Evolutionary conservation across 1,139 yeast genomes (phyloP), one percentile per base, ranked within the genome.

Genomic region (Zhuliangozyma parablackwelliae): DNA sequence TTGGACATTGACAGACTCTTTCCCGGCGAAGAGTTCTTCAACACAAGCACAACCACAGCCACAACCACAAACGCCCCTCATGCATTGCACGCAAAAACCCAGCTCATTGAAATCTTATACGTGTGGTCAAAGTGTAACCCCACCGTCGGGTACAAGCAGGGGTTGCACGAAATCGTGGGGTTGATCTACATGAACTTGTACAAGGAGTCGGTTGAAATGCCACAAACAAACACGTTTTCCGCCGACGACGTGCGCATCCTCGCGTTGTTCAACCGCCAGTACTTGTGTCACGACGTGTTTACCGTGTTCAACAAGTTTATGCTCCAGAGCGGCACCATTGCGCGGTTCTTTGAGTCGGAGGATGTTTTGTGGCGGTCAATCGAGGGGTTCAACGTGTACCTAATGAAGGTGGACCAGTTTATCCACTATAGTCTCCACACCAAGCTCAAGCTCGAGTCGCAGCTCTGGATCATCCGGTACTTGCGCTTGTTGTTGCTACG

Each of bases 401-500:
- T 73, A 44, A 68, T 72, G 61, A 75, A 71, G 50, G 65, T 69
- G 2, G 76, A 70, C 47, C 76, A 70, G 43, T 49, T 69, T 29
- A 64, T 70, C 32, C 72, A 69, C 43, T 69, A 69, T 45, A 68
- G 57, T 36, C 51, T 70, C 33, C 54, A 74, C 20, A 63, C 65
- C 26, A 79, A 72, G 46, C 62, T 79, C 39, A 68, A 65, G 38
- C 56, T 80, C 5, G 84, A 80, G 41, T 71, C 82, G 7, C 78
- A 80, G 40, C 63, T 82, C 26, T 82, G 89, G 89, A 62, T 81
- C 16, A 77, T 82, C 24, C 57, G 89, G 38, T 82, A 81, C 67
- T 72, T 79, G 12, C 60, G 89, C 35, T 57, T 82, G 30, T 43
- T 82, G 1, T 62, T 82, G 26, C 54, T 78, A 10, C 58, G 90